Conservation (phyloP, 768 basidiomycete species). For the Exidia glandulosa region DNA sequence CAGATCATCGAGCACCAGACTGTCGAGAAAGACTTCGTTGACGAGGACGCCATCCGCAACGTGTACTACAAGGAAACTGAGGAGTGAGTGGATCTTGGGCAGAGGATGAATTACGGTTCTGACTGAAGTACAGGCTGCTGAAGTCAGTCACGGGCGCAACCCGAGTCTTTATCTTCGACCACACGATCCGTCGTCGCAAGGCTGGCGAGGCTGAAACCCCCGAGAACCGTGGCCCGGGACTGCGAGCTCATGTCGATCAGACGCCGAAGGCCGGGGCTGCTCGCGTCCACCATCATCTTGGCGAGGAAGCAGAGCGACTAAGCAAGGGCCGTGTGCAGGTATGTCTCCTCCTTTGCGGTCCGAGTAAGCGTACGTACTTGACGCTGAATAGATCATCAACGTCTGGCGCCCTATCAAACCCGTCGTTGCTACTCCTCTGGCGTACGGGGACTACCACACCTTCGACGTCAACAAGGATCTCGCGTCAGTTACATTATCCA, state of each 20-base stretch:
- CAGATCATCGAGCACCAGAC: slow-evolving; percentile 24
- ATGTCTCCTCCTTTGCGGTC: background rate
- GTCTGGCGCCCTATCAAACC: slow-evolving; percentile 37
- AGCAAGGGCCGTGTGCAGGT: slow-evolving; percentile 16
- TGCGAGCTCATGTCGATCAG: slow-evolving; percentile 36
- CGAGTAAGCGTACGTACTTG: background rate
- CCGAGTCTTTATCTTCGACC: slow-evolving; percentile 50
- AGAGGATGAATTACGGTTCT: background rate
- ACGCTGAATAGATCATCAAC: slow-evolving; percentile 25
- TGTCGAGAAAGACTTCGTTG: slow-evolving; percentile 30
- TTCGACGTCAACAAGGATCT: slow-evolving; percentile 27
- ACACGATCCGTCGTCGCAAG: slow-evolving; percentile 30
- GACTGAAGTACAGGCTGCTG: slow-evolving; percentile 21
- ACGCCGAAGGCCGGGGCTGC: slow-evolving; percentile 24
- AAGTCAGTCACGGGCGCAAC: slow-evolving; percentile 51
- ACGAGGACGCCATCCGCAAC: slow-evolving; percentile 37
- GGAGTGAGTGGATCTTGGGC: slow-evolving; percentile 16
- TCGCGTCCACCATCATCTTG: slow-evolving; percentile 28
- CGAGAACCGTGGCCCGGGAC: slow-evolving; percentile 16
- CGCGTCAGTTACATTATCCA: slow-evolving; percentile 19
- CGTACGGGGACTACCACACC: slow-evolving; percentile 29
- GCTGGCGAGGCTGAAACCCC: background rate
- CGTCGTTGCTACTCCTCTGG: slow-evolving; percentile 30
- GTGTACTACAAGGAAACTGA: slow-evolving; percentile 55
- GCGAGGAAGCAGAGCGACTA: slow-evolving; percentile 30